Base-by-base conservation (phyloP, 2,329 filamentous ascomycete species). In the Botryotinia calthae region DNA sequence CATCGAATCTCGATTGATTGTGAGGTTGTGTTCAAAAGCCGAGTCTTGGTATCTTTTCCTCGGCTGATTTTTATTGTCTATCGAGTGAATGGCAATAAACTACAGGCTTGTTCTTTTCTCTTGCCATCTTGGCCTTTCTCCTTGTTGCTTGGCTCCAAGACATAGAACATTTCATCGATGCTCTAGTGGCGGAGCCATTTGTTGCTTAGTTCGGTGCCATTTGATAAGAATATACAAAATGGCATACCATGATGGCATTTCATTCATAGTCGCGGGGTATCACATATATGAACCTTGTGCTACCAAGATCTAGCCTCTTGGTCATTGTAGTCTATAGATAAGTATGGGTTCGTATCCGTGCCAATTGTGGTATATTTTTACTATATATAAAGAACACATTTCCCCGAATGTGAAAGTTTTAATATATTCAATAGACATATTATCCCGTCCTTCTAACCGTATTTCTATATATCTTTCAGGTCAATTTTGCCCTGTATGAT, bases 121-220 rank as follows among this genome's bases (percentile, higher is more conserved):
- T 61, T 18, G 25, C 56, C 14, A 28, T 46, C 67, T 70, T 70
- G 67, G 67, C 51, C n/a, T 20, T 61, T 44, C n/a, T 31, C 22
- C 8, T 61, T 70, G 37, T 40, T 70, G n/a, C 54, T 61, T 42
- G 66, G 48, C 66, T n/a, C 66, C 51, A 69, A 67, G 64, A 67
- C 25, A 48, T 37, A 40, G 65, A 67, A 42, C 48, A 56, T 67
- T 67, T 34, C 25, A 6, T 37, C 34, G n/a, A 42, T 20, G 16
- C 65, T 42, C 48, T 67, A 56, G 34, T 42, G 65, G 16, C 40
- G 34, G 51, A n/a, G 48, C 34, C 40, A 42, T 67, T 67, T 34
- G 28, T 67, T 18, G 18, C 34, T 42, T 67, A 28, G 48, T 31
- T 42, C 56, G 34, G 34, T 67, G 10, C 46, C 37, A 67, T 28